Base-by-base conservation (phyloP, 1,284 basidiomycete species). In the Bondarzewia mesenterica region DNA sequence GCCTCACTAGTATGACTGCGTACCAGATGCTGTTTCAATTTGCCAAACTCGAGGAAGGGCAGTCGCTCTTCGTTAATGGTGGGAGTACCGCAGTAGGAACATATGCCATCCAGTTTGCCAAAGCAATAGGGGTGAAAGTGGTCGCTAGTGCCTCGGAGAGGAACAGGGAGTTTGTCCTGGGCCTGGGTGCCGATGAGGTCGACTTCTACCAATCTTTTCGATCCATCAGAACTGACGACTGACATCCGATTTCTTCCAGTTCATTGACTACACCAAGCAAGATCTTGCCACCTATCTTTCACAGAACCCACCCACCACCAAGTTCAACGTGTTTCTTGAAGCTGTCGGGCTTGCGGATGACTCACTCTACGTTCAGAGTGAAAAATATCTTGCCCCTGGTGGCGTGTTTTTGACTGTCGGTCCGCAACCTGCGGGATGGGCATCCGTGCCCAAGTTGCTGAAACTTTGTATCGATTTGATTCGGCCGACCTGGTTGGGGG, bases 91-190 rank as follows among this genome's bases (percentile, higher is more conserved):
- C 75, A 2, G 81, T 85, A 1, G 86, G 85, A 0, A 68, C 70
- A 22, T 72, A 73, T 50, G 82, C 77, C 0, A 77, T 85, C 37
- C 82, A 87, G 57, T 65, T 86, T 23, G 80, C 82, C 2, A 82
- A 81, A 52, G 67, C 72, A 1, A 67, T 71, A 50, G 78, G 79
- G 0, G 71, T 75, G 37, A 72, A 60, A 8, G 80, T 87, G 1
- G 68, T 76, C 7, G 73, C 73, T 0, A 75, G 73, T 2, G 80
- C 78, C 12, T 82, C 79, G 1, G 63, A 57, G 0, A 72, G 66
- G 53, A 85, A 85, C 50, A 63, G 64, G 18, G 65, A 68, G 0
- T 65, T 75, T 25, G 68, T 72, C 20, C 63, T 60, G 7, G 55
- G 55, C n/a, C 53, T 72, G 49, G 72, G 72, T 26, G 70, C 68